Evolutionary conservation across 225 moss, liverwort and hornwort genomes (phyloP).

Genomic region (Pseudoscleropodium purum): DNA sequence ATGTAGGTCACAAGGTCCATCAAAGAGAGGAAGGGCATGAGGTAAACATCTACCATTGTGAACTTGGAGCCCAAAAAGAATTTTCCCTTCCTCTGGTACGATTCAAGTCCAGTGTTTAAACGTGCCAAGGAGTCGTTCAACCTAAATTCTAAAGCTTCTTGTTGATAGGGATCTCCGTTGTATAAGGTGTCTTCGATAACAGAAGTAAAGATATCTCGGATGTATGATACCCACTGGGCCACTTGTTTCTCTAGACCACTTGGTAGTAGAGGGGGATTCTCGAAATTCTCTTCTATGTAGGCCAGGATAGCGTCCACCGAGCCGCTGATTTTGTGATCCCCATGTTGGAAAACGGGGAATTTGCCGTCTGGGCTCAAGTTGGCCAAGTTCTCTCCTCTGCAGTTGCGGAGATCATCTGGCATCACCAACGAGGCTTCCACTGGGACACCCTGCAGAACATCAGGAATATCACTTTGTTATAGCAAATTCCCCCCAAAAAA

Average conservation of each 20-base stretch:
- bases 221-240: conserved; percentile 55
- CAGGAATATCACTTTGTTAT: not conserved
- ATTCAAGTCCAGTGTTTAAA: conserved; percentile 31
- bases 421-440: conserved; percentile 44
- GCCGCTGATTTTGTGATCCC: conserved; percentile 51
- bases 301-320: conserved; percentile 57
- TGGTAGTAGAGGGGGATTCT: conserved; percentile 53
- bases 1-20: conserved; percentile 64
- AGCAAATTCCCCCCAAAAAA: not conserved
- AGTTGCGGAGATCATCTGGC: conserved; percentile 32
- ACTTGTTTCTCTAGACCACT: conserved; percentile 42
- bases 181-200: conserved; percentile 48
- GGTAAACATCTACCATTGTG: conserved; percentile 72
- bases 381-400: conserved; percentile 7
- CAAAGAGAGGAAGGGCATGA: conserved; percentile 64
- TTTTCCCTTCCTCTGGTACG: not conserved
- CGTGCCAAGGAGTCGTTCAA: conserved; percentile 46
- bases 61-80: conserved; percentile 58
- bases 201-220: conserved; percentile 56
- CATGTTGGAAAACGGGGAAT: conserved; percentile 65
- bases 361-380: conserved; percentile 25
- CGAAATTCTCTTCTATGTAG: conserved; percentile 62
- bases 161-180: conserved; percentile 75
- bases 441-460: conserved; percentile 17
- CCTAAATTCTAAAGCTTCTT: conserved; percentile 37